Percentiles rank a stretch among this genome's conserved stretches.
Conservation (phyloP, 2,329 filamentous ascomycete species). For the Akanthomyces dipterigenus region DNA sequence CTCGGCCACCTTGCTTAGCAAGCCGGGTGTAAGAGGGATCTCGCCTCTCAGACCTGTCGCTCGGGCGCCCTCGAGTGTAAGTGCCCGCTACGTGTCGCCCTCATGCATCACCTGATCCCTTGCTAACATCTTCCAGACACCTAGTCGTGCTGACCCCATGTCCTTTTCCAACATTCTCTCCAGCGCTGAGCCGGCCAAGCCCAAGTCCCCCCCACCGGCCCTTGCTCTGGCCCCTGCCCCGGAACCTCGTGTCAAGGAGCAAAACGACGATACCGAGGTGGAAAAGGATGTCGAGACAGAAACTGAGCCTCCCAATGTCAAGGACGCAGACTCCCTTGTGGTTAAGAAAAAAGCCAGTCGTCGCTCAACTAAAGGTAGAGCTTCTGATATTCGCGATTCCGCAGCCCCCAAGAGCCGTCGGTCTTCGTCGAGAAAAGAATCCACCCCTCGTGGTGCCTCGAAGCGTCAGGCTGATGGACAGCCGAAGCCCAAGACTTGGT, state of each 20-base stretch:
- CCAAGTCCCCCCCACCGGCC: conserved; percentile 40
- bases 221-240: conserved; percentile 21
- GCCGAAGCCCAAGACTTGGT: conserved; percentile 60
- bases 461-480: conserved; percentile 56
- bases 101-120: background rate
- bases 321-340: background rate
- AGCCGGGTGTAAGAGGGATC: conserved; percentile 34
- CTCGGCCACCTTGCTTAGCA: conserved; percentile 29
- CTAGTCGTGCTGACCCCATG: conserved; percentile 80
- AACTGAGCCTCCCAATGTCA: conserved; percentile 20
- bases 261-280: conserved; percentile 6
- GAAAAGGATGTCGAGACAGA: conserved; percentile 31
- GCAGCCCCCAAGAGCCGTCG: conserved; percentile 46
- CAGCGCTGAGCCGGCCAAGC: conserved; percentile 60
- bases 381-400: conserved; percentile 44
- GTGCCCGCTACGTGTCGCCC: conserved; percentile 16
- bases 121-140: conserved; percentile 44
- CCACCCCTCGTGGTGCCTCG: conserved; percentile 40
- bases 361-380: conserved; percentile 41
- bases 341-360: conserved; percentile 25
- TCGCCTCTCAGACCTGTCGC: conserved; percentile 34
- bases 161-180: conserved; percentile 93
- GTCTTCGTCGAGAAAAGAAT: conserved; percentile 43
- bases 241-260: conserved; percentile 20
- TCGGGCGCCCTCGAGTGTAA: conserved; percentile 29